These are phyloP conservation scores for Pyrenochaeta sp. DNA, from an alignment of 2,329 filamentous ascomycete species.

Conservation along the genomic window DNA sequence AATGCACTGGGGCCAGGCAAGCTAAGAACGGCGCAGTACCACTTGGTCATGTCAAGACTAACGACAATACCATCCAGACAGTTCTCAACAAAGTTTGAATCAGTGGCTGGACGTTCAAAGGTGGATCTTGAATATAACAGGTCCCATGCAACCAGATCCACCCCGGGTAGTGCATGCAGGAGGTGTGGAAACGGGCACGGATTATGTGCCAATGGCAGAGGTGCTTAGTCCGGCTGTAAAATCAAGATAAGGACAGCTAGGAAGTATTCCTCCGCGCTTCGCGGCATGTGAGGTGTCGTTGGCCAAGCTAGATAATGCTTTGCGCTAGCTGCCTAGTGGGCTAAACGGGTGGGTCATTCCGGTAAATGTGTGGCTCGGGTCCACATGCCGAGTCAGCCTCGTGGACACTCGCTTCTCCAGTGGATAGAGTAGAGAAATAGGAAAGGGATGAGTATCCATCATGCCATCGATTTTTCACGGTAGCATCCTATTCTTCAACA, in stretches of 20 bases:
- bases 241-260: not conserved
- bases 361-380: no score
- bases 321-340: no score
- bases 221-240: constrained; percentile 4
- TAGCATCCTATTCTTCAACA: no score
- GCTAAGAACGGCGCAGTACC: constrained; percentile 20
- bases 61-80: not conserved
- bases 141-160: not conserved
- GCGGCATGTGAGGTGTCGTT: not conserved
- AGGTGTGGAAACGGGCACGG: constrained; percentile 10
- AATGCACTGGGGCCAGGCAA: constrained; percentile 20
- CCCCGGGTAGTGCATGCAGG: constrained; percentile 7
- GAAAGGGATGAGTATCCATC: no score
- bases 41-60: constrained; percentile 1
- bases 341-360: not conserved
- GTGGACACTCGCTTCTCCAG: no score
- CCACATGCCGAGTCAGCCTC: no score
- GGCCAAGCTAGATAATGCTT: not conserved
- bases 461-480: no score
- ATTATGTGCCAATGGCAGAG: constrained; percentile 12
- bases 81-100: not conserved
- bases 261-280: not conserved
- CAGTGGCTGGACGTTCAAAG: not conserved
- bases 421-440: no score
- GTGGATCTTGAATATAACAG: not conserved